Conservation (phyloP, 768 basidiomycete species). For the Dentipellis fragilis region DNA sequence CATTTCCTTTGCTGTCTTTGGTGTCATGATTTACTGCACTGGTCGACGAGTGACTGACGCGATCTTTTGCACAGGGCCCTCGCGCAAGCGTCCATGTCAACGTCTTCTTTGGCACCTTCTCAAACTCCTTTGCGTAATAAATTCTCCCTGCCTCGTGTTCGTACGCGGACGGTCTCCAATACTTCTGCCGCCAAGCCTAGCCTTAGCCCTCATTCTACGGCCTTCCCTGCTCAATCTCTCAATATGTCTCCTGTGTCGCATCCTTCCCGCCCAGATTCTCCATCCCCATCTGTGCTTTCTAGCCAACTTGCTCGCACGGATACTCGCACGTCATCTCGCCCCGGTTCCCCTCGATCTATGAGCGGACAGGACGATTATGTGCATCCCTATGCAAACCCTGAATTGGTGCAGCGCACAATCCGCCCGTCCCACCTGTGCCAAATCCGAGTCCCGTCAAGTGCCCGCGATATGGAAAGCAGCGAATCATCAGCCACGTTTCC, state of each 20-base stretch:
- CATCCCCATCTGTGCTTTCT: constrained; percentile 8
- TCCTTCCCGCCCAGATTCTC: constrained; percentile 7
- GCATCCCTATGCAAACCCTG: constrained; percentile 80
- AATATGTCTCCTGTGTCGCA: not conserved
- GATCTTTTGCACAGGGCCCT: constrained; percentile 33
- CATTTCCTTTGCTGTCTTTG: constrained; percentile 1
- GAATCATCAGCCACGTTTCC: constrained; percentile 10
- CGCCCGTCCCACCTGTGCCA: constrained; percentile 21
- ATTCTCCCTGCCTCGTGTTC: constrained; percentile 31
- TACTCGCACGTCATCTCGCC: constrained; percentile 13
- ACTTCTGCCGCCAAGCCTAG: constrained; percentile 5
- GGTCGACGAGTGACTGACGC: not conserved
- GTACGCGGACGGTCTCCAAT: constrained; percentile 22
- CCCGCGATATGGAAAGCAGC: constrained; percentile 4
- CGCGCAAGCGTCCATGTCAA: constrained; percentile 52
- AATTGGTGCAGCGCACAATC: constrained; percentile 31
- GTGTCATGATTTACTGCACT: not conserved
- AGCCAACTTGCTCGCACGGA: constrained; percentile 10
- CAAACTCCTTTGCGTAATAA: constrained; percentile 30
- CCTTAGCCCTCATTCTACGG: constrained; percentile 5
- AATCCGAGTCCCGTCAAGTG: constrained; percentile 17
- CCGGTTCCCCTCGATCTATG: constrained; percentile 9
- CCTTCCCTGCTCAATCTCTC: not conserved
- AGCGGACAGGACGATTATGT: constrained; percentile 23
- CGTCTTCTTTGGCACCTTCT: constrained; percentile 36